These are phyloP conservation scores for Discostella stelligeroides DNA, from an alignment of 108 stramenopile genomes.

Conservation along the genomic window DNA sequence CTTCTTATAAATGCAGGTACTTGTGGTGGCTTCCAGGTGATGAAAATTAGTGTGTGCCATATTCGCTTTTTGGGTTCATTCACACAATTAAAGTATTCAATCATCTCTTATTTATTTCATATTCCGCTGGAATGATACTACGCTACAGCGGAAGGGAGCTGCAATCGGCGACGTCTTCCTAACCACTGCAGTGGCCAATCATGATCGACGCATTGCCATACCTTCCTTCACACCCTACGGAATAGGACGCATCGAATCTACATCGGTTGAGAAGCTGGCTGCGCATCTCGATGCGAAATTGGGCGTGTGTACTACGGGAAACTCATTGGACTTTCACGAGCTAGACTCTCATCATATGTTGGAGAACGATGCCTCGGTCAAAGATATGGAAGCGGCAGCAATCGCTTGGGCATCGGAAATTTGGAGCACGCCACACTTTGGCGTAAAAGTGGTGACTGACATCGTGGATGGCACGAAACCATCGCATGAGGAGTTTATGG, in stretches of 20 bases:
- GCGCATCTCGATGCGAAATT: conserved; percentile 63
- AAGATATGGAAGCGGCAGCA: conserved; percentile 98
- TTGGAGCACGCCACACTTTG: conserved; percentile 82
- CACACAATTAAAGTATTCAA: no score
- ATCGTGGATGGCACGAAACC: conserved; percentile 92
- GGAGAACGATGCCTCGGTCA: conserved; percentile 87
- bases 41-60: no score
- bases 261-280: conserved; percentile 55
- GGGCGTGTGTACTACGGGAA: conserved; percentile 93
- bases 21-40: conserved; percentile 87
- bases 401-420: conserved; percentile 89
- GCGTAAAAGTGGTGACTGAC: conserved; percentile 96
- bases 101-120: no score
- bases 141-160: conserved; percentile 68
- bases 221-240: conserved; percentile 92
- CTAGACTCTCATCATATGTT: conserved; percentile 77
- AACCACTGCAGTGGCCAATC: conserved; percentile 87
- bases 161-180: conserved; percentile 93
- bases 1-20: conserved; percentile 96
- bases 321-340: conserved; percentile 89
- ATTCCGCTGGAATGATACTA: no score
- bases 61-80: no score
- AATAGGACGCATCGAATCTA: conserved; percentile 69
- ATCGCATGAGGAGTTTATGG: conserved; percentile 94
- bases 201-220: conserved; percentile 96